phyloP scores from a whole-genome alignment of 75 land plant genomes.

The Cryptomeria japonica region DNA sequence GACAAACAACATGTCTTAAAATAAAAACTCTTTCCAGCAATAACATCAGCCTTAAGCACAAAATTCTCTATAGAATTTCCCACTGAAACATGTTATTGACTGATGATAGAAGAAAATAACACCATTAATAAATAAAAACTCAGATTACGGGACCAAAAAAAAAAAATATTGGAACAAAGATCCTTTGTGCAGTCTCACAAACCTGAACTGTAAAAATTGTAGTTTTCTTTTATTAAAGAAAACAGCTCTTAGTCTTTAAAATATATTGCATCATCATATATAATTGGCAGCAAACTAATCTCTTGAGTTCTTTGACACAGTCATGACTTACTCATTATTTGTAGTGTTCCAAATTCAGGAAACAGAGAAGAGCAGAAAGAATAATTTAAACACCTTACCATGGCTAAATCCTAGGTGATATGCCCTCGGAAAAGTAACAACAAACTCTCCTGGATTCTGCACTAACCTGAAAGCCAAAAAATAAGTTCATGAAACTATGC shows the following conservation, averaged over 20 bases:
- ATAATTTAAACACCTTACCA: constrained; percentile 54
- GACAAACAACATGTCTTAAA: neutral
- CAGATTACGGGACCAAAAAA: neutral
- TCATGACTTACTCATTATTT: neutral
- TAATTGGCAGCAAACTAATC: neutral
- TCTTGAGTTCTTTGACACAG: neutral
- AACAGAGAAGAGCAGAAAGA: neutral
- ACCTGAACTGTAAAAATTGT: neutral
- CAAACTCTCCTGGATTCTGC: constrained; percentile 94
- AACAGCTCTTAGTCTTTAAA: too few relatives aligned
- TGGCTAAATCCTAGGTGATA: constrained; percentile 98
- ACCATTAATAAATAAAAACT: neutral
- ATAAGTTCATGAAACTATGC: neutral
- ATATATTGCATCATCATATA: neutral
- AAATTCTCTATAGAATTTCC: neutral
- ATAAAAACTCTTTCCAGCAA: too few relatives aligned
- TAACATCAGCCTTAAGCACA: neutral
- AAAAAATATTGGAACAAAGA: neutral
- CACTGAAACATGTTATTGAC: neutral
- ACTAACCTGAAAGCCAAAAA: constrained; percentile 55
- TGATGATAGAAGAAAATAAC: neutral
- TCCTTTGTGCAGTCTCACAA: neutral
- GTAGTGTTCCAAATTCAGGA: neutral
- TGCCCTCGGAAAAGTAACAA: constrained; percentile 93
- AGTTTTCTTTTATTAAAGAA: neutral